Conservation (phyloP, 2,329 filamentous ascomycete species). For the Nemania abortiva region DNA sequence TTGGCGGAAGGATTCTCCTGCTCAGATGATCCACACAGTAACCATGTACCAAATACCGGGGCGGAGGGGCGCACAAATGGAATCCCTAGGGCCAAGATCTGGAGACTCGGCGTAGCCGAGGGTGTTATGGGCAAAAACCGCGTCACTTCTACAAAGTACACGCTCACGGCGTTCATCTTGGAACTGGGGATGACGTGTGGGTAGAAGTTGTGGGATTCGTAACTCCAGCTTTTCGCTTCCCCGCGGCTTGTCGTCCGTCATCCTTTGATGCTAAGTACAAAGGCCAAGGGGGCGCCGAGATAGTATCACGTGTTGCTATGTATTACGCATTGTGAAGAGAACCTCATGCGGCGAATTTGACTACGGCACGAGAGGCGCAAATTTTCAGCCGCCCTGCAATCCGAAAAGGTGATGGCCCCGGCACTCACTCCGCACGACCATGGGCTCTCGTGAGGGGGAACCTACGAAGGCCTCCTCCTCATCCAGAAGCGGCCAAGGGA, state of each 20-base stretch:
- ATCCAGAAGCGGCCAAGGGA: not conserved
- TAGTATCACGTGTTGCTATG: not conserved
- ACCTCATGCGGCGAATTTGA: slow-evolving; percentile 1
- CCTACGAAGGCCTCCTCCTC: not conserved
- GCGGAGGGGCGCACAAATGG: slow-evolving; percentile 10
- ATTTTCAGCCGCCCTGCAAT: slow-evolving; percentile 30
- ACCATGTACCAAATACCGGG: slow-evolving; percentile 13
- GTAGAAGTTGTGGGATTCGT: not conserved
- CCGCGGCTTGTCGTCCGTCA: slow-evolving; percentile 10
- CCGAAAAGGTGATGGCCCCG: slow-evolving; percentile 12
- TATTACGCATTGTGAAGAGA: not conserved
- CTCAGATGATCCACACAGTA: slow-evolving; percentile 24
- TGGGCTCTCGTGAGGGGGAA: not conserved
- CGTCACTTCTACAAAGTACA: not conserved
- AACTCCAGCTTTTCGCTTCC: not conserved
- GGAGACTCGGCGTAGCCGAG: slow-evolving; percentile 28
- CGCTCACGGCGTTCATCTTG: not conserved
- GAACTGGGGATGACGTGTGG: not conserved
- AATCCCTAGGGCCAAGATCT: slow-evolving; percentile 23
- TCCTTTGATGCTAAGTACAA: not conserved
- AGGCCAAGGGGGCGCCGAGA: not conserved
- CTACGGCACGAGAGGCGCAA: slow-evolving; percentile 30
- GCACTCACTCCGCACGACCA: slow-evolving; percentile 11
- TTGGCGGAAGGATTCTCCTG: slow-evolving; percentile 16
- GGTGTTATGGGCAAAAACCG: not conserved